phyloP scores from a whole-genome alignment of 768 basidiomycete genomes.

The Termitomyces heimii region DNA sequence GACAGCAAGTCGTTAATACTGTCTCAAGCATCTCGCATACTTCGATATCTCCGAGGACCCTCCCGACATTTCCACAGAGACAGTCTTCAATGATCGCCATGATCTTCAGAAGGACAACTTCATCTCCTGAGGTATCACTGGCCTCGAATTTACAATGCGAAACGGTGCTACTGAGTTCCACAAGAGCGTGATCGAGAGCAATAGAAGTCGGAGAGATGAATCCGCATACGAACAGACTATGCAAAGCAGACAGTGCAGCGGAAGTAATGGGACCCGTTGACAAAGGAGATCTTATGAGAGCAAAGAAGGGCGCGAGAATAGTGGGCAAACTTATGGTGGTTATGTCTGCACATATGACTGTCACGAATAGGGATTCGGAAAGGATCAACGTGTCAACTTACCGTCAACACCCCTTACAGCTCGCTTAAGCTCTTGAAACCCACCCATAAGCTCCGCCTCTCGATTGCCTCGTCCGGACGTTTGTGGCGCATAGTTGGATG shows the following conservation, averaged over 20 bases:
- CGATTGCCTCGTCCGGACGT: constrained; percentile 45
- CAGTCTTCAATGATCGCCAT: constrained; percentile 86
- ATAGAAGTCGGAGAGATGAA: constrained; percentile 56
- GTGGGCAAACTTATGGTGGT: constrained; percentile 48
- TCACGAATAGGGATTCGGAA: background rate
- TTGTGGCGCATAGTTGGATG: constrained; percentile 35
- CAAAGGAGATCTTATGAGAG: constrained; percentile 87
- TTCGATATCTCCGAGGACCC: constrained; percentile 82
- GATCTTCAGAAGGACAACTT: constrained; percentile 89
- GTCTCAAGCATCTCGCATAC: constrained; percentile 99
- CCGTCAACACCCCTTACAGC: constrained; percentile 65
- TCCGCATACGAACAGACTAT: constrained; percentile 80
- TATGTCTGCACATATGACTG: constrained; percentile 41
- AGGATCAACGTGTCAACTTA: constrained; percentile 24
- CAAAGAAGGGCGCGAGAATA: constrained; percentile 84
- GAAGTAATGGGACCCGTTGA: constrained; percentile 98
- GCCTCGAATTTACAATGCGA: constrained; percentile 98
- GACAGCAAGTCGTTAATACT: constrained; percentile 93
- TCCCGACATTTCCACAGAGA: constrained; percentile 63
- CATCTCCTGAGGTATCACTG: constrained; percentile 95
- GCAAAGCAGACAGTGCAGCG: constrained; percentile 82
- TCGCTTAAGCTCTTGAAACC: constrained; percentile 83
- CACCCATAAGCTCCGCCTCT: constrained; percentile 84
- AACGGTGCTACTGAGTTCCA: constrained; percentile 81
- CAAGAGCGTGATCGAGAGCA: constrained; percentile 59